Evolutionary conservation across 306 rosid genomes (phyloP), one percentile per base, ranked within the genome.

Genomic region (Cucumis melo): DNA sequence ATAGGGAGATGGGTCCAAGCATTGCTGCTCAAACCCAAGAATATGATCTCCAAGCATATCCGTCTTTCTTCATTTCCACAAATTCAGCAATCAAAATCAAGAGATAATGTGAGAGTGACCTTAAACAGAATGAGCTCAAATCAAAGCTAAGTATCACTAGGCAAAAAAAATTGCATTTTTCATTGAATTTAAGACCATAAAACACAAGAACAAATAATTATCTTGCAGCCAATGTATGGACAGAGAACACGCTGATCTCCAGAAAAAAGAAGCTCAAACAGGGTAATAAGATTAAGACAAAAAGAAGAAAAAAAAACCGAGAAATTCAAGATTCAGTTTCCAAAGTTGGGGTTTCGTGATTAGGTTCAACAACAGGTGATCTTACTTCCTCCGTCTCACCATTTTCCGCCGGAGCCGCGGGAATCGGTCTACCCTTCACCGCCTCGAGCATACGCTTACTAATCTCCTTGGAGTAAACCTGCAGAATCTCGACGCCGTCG

Each of bases 391-490:
- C 84, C 44, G 66, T 38, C 6, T 80, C 79, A 19, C 83, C 81
- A 60, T 75, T 82, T n/a, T 86, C 90, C 29, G 55, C 86, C 10
- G 88, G 15, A 56, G 80, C 89, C 34, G 61, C 87, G 8, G 88
- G 21, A 53, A 76, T 48, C 23, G 87, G 78, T 78, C 84, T 80
- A 20, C 86, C 67, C 87, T 92, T 95, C 38, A 92, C 93, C n/a
- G 89, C 81, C 2, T 92, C 97, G 38, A 92, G 93, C 96, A 95
- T 95, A 61, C 96, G 85, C 82, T 85, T 89, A 85, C 99, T 95
- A 91, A 95, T 90, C 88, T 95, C 97, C 89, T 91, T 92, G 77
- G 99, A 95, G 51, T 92, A 95, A 2, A 88, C 87, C 90, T 95
- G 98, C 17, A 92, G 99, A 86, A 92, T 89, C 86, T 90, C 93